These are phyloP conservation scores for Tripterygium wilfordii DNA, from an alignment of 177 flowering plant species.

Conservation along the genomic window DNA sequence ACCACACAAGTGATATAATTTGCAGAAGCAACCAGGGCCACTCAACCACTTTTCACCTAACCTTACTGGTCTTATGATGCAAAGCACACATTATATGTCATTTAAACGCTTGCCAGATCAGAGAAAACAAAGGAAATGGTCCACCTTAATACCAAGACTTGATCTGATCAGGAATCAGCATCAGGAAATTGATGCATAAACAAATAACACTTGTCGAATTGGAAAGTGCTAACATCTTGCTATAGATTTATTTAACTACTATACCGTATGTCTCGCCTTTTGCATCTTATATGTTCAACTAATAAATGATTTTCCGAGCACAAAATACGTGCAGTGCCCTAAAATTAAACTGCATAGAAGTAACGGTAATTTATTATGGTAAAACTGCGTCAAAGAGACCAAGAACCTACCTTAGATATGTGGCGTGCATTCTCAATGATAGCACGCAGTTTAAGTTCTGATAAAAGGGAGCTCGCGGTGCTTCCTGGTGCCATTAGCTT, in stretches of 20 bases:
- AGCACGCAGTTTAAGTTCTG: constrained; percentile 68
- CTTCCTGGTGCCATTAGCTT: constrained; percentile 59
- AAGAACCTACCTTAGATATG: constrained; percentile 54
- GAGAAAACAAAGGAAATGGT: constrained; percentile 3
- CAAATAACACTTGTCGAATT: neutral
- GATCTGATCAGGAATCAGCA: neutral
- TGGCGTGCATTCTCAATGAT: constrained; percentile 82
- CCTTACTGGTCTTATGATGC: constrained; percentile 9
- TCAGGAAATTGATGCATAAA: constrained; percentile 3
- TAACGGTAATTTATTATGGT: neutral
- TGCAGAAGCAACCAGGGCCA: constrained; percentile 12
- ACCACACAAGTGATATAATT: constrained; percentile 3
- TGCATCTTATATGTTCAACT: no score
- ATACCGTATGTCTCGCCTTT: no score
- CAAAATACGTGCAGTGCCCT: no score
- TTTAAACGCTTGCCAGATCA: constrained; percentile 1
- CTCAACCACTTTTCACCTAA: constrained; percentile 20
- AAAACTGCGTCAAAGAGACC: neutral
- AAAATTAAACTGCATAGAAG: neutral
- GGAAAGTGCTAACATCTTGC: neutral
- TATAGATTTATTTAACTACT: no score
- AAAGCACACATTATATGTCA: constrained; percentile 2
- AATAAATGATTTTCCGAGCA: no score
- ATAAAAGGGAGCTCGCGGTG: constrained; percentile 55
- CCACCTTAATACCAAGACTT: constrained; percentile 1